phyloP scores from a whole-genome alignment of 805 yeast species.

The Hyphopichia homilentoma region DNA sequence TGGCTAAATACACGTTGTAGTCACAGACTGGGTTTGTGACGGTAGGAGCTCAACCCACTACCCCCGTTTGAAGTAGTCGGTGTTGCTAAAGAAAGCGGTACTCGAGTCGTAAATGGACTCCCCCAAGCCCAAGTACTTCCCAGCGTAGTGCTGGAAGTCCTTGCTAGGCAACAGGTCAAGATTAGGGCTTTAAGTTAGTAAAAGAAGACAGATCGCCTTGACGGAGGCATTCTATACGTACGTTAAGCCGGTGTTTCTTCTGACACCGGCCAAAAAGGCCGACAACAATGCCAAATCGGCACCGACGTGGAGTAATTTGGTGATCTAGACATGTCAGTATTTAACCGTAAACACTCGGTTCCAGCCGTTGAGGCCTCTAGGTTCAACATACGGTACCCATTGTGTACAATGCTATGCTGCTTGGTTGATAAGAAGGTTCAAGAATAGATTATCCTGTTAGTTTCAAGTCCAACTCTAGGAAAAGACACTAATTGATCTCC shows the following conservation, averaged over 20 bases:
- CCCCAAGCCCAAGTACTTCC: slow-evolving; percentile 77
- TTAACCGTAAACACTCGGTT: too few species aligned
- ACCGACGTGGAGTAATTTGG: slow-evolving; percentile 55
- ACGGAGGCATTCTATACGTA: slow-evolving; percentile 6
- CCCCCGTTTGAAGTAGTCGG: slow-evolving; percentile 68
- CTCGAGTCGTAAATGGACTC: slow-evolving; percentile 75
- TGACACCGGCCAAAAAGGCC: slow-evolving; percentile 68
- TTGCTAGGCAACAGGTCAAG: slow-evolving; percentile 40
- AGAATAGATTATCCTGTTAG: too few species aligned
- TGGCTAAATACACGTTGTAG: neutral
- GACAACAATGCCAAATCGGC: slow-evolving; percentile 61
- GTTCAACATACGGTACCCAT: too few species aligned
- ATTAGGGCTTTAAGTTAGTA: slow-evolving; percentile 34
- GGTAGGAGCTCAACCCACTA: too few species aligned
- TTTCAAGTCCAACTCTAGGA: too few species aligned
- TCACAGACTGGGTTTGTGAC: too few species aligned
- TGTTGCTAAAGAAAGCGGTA: slow-evolving; percentile 64
- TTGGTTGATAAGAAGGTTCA: too few species aligned
- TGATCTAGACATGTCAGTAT: slow-evolving; percentile 24
- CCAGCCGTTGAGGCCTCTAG: too few species aligned
- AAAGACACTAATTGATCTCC: too few species aligned
- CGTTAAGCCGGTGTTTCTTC: slow-evolving; percentile 65
- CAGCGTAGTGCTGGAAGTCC: slow-evolving; percentile 48
- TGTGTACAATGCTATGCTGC: too few species aligned
- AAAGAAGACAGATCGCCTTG: neutral